These are phyloP conservation scores for Vitis riparia DNA, from an alignment of 164 flowering plant genomes.

Conservation along the genomic window DNA sequence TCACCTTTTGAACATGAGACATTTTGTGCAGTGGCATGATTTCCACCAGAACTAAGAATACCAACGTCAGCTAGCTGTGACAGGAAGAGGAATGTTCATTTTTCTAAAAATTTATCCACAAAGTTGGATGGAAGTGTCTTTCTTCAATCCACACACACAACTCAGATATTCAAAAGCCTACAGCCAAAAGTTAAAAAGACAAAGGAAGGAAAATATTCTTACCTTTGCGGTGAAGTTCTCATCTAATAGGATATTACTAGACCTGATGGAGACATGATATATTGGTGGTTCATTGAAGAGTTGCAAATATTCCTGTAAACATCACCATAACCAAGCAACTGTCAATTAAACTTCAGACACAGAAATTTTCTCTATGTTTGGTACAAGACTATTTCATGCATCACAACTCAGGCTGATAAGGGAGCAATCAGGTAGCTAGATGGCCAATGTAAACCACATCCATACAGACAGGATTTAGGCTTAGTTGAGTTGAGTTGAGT, in stretches of 20 bases:
- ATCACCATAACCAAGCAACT: too few species aligned
- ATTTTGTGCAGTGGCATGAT: conserved; percentile 14
- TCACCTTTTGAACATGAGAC: conserved; percentile 45
- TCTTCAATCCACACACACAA: too few species aligned
- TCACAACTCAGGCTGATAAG: too few species aligned
- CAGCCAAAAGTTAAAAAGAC: background rate
- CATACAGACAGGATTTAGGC: too few species aligned
- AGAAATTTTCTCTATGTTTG: too few species aligned
- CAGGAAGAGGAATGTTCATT: conserved; percentile 6
- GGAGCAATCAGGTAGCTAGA: too few species aligned
- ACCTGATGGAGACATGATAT: conserved; percentile 57
- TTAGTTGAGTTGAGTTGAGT: too few species aligned
- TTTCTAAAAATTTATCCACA: background rate
- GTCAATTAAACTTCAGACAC: too few species aligned
- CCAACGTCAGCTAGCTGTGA: conserved; percentile 60
- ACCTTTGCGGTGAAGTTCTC: conserved; percentile 78
- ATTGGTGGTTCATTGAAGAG: conserved; percentile 73
- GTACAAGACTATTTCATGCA: too few species aligned
- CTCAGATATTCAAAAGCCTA: too few species aligned
- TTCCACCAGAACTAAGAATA: conserved; percentile 32
- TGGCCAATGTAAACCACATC: too few species aligned
- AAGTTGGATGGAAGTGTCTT: too few species aligned
- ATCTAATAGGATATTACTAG: conserved; percentile 69
- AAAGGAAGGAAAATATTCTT: background rate
- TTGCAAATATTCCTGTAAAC: conserved; percentile 74